These are phyloP conservation scores for Penicillium hordei DNA, from an alignment of 2,329 filamentous ascomycete species.

Conservation along the genomic window DNA sequence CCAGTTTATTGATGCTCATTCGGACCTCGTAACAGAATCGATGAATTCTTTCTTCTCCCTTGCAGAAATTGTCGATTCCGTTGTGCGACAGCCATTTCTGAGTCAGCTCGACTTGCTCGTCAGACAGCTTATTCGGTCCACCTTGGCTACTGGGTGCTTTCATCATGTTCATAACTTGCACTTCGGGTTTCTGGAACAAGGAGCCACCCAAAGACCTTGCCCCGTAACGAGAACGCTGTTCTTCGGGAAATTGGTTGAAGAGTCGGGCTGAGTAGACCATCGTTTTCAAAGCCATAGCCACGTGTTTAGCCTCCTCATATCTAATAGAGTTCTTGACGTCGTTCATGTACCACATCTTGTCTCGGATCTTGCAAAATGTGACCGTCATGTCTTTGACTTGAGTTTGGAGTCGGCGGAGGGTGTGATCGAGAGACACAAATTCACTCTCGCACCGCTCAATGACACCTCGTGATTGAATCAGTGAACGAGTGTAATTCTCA, in stretches of 20 bases:
- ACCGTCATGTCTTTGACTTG: constrained; percentile 73
- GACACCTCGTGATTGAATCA: constrained; percentile 33
- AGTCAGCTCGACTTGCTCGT: constrained; percentile 87
- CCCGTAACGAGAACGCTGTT: constrained; percentile 41
- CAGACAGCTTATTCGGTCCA: constrained; percentile 91
- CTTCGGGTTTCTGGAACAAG: constrained; percentile 76
- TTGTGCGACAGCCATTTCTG: constrained; percentile 77
- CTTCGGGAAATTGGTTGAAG: constrained; percentile 28
- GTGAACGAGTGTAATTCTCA: constrained; percentile 50
- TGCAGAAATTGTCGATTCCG: constrained; percentile 88
- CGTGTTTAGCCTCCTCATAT: constrained; percentile 83
- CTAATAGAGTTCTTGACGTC: constrained; percentile 86
- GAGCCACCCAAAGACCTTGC: constrained; percentile 52
- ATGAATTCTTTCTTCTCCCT: constrained; percentile 91
- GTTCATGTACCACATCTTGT: constrained; percentile 99
- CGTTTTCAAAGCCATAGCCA: constrained; percentile 82
- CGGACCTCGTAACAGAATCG: constrained; percentile 89
- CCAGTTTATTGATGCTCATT: constrained; percentile 78
- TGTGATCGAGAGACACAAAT: constrained; percentile 78
- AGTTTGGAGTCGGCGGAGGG: constrained; percentile 73
- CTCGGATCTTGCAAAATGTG: constrained; percentile 71
- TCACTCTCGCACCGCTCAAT: constrained; percentile 41
- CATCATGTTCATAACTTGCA: constrained; percentile 82
- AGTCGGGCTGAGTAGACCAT: constrained; percentile 65
- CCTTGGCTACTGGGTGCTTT: constrained; percentile 80